phyloP scores from a whole-genome alignment of 2,329 filamentous ascomycete genomes.

The Apiospora phragmitis region DNA sequence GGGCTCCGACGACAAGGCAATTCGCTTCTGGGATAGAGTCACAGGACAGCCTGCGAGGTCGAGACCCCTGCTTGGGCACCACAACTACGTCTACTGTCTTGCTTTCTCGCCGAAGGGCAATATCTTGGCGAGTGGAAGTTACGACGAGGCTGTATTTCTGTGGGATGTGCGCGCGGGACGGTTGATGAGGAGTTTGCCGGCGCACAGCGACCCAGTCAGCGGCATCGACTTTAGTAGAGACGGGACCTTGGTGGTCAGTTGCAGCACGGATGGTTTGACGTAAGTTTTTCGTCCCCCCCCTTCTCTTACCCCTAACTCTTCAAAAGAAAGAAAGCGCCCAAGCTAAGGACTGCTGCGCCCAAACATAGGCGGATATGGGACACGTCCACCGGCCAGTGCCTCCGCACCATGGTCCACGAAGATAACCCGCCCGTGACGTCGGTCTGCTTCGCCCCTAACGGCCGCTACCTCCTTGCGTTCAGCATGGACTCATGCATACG shows the following conservation, averaged over 20 bases:
- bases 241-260: constrained; percentile 88
- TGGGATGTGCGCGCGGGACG: constrained; percentile 92
- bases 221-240: constrained; percentile 93
- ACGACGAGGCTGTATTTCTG: constrained; percentile 94
- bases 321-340: not conserved
- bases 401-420: constrained; percentile 93
- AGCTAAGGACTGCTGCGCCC: not conserved
- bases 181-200: constrained; percentile 87
- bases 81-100: constrained; percentile 93
- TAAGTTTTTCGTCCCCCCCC: constrained; percentile 39
- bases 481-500: constrained; percentile 88
- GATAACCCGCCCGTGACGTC: constrained; percentile 89
- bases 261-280: constrained; percentile 88
- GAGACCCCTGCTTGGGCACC: constrained; percentile 75
- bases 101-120: constrained; percentile 98
- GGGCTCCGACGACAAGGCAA: constrained; percentile 94
- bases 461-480: constrained; percentile 87
- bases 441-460: constrained; percentile 92
- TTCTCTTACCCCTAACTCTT: not conserved
- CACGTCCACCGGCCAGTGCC: constrained; percentile 89
- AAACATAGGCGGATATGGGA: constrained; percentile 83
- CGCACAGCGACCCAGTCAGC: constrained; percentile 91
- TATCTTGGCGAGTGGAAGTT: constrained; percentile 91
- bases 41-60: constrained; percentile 57
- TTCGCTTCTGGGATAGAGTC: constrained; percentile 83